A percentile compares a stretch with the other conserved stretches of the same genome.
These are phyloP conservation scores for Backusella circina DNA, from an alignment of 192 early-diverging fungal species.

Conservation along the genomic window DNA sequence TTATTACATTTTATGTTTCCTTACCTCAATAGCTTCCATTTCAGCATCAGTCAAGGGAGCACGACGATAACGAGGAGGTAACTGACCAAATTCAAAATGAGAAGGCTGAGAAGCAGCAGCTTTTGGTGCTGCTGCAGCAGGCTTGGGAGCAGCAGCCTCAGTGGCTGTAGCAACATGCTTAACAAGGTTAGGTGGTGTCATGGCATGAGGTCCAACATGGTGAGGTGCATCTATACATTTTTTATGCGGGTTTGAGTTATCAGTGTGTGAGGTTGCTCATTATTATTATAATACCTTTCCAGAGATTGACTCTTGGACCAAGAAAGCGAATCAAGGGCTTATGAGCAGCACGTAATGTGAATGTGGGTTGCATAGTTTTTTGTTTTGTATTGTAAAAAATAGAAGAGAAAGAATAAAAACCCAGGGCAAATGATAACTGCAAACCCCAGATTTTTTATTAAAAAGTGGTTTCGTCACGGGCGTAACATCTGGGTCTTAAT, in stretches of 20 bases:
- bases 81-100: slow-evolving; percentile 33
- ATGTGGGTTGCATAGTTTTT: slow-evolving; percentile 24
- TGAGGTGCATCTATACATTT: slow-evolving; percentile 19
- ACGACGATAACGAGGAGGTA: slow-evolving; percentile 40
- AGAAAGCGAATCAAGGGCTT: slow-evolving; percentile 36
- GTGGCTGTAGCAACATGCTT: slow-evolving; percentile 27
- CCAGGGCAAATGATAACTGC: background rate
- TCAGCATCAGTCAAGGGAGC: slow-evolving; percentile 38
- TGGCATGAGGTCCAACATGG: slow-evolving; percentile 33
- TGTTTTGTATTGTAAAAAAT: background rate
- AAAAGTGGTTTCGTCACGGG: too few species aligned
- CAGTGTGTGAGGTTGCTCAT: background rate
- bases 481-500: too few species aligned
- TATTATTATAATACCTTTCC: slow-evolving; percentile 28
- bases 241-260: background rate
- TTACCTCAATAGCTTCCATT: slow-evolving; percentile 52
- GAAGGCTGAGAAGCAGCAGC: too few species aligned
- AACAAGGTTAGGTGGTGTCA: slow-evolving; percentile 33
- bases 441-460: slow-evolving; percentile 6
- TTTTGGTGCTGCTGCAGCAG: slow-evolving; percentile 12
- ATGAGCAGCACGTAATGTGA: slow-evolving; percentile 21
- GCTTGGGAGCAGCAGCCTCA: background rate
- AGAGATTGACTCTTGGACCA: slow-evolving; percentile 30
- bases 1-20: background rate
- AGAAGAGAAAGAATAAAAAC: slow-evolving; percentile 3